Evolutionary conservation across 208 protist species (phyloP).

Genomic region (Leptomonas pyrrhocoris): DNA sequence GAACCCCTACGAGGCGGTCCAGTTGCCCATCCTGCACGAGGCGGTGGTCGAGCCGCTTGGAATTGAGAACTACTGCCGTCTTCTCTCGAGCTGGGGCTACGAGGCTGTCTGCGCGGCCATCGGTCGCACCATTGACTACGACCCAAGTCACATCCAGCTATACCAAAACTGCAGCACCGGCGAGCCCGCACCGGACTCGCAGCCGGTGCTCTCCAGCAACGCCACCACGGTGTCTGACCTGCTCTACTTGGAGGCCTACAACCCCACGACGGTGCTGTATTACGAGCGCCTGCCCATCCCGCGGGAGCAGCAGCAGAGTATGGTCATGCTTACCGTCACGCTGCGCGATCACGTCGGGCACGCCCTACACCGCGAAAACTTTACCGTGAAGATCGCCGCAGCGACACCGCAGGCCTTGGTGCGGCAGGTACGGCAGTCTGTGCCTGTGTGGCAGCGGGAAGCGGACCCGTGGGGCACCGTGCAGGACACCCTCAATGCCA

Average conservation of each 20-base stretch:
- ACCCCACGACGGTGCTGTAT: slow-evolving; percentile 36
- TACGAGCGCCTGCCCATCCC: slow-evolving; percentile 43
- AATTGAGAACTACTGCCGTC: slow-evolving; percentile 31
- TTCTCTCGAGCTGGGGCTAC: slow-evolving; percentile 50
- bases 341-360: slow-evolving; percentile 55
- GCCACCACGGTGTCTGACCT: slow-evolving; percentile 36
- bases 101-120: slow-evolving; percentile 60
- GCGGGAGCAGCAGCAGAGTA: slow-evolving; percentile 33
- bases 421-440: slow-evolving; percentile 32
- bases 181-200: slow-evolving; percentile 22
- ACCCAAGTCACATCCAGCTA: slow-evolving; percentile 59
- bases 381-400: slow-evolving; percentile 21
- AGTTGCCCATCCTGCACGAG: slow-evolving; percentile 34
- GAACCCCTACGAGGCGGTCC: slow-evolving; percentile 49
- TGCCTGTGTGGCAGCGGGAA: slow-evolving; percentile 37
- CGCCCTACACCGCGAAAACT: slow-evolving; percentile 52
- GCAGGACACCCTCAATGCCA: slow-evolving; percentile 23
- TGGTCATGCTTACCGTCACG: slow-evolving; percentile 31
- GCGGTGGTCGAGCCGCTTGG: slow-evolving; percentile 23
- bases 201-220: slow-evolving; percentile 15
- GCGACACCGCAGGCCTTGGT: slow-evolving; percentile 36
- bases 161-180: slow-evolving; percentile 43
- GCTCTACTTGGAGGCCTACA: slow-evolving; percentile 35
- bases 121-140: slow-evolving; percentile 28
- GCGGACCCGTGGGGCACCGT: slow-evolving; percentile 51